Percentiles rank a stretch among this genome's conserved stretches.
phyloP scores from a whole-genome alignment of 2,329 filamentous ascomycete genomes.

The Exophiala sp. region DNA sequence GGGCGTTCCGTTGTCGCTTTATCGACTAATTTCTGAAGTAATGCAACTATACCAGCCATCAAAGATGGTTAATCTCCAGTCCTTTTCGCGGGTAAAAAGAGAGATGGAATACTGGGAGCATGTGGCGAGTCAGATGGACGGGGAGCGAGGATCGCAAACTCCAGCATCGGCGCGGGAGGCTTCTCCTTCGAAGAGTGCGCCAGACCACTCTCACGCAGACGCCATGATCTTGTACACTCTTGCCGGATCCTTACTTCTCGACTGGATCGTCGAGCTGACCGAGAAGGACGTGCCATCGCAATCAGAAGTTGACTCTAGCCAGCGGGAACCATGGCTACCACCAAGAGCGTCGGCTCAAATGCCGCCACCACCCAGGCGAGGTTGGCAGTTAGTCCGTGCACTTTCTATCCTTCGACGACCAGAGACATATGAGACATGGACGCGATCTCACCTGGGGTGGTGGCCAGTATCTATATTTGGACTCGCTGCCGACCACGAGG shows the following conservation, averaged over 20 bases:
- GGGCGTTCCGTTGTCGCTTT: neutral
- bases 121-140: neutral
- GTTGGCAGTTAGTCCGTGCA: slow-evolving; percentile 4
- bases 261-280: neutral
- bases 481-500: neutral
- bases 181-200: neutral
- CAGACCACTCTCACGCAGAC: neutral
- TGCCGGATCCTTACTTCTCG: slow-evolving; percentile 1
- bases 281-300: neutral
- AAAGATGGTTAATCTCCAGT: neutral
- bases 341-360: no score
- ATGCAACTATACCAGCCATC: neutral
- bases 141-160: neutral
- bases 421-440: neutral
- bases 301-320: no score
- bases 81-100: neutral
- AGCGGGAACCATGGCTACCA: no score
- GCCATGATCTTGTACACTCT: slow-evolving; percentile 1
- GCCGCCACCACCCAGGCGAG: neutral
- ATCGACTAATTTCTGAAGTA: neutral
- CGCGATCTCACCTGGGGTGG: neutral
- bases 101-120: slow-evolving; percentile 2
- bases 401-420: neutral
- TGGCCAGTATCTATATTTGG: slow-evolving; percentile 4
- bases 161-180: neutral